phyloP scores from a whole-genome alignment of 106 monocot species.

The Posidonia australis region DNA sequence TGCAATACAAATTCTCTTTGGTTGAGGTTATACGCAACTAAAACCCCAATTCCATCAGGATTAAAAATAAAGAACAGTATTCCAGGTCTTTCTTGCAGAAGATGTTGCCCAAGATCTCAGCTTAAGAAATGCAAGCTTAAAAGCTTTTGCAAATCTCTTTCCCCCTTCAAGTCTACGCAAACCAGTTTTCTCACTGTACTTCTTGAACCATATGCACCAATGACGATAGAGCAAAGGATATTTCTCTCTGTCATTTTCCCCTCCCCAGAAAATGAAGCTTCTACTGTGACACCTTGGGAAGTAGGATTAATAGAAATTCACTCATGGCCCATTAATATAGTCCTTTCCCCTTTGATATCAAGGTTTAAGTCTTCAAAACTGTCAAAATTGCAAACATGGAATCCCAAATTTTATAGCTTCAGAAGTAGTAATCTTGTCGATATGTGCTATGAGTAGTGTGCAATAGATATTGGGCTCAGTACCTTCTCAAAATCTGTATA shows the following conservation, averaged over 20 bases:
- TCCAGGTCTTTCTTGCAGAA: too few relatives aligned
- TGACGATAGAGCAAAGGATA: too few relatives aligned
- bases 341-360: constrained; percentile 19
- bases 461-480: constrained; percentile 69
- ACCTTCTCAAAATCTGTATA: constrained; percentile 55
- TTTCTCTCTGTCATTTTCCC: constrained; percentile 49
- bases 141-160: constrained; percentile 79
- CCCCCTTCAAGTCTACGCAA: too few relatives aligned
- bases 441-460: constrained; percentile 92
- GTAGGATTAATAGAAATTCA: constrained; percentile 44
- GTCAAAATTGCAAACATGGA: constrained; percentile 31
- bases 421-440: constrained; percentile 56
- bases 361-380: constrained; percentile 9
- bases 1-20: too few relatives aligned
- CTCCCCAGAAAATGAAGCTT: constrained; percentile 30
- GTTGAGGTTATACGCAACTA: too few relatives aligned
- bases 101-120: too few relatives aligned
- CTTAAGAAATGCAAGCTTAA: constrained; percentile 89
- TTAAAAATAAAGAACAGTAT: too few relatives aligned
- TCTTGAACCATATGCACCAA: too few relatives aligned
- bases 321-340: constrained; percentile 78
- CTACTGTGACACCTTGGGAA: constrained; percentile 38
- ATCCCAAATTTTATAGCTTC: constrained; percentile 57
- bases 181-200: too few relatives aligned
- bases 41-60: too few relatives aligned